Evolutionary conservation across 2,329 filamentous ascomycete genomes (phyloP), one percentile per base, ranked within the genome.

Genomic region (Trichoderma sp.): DNA sequence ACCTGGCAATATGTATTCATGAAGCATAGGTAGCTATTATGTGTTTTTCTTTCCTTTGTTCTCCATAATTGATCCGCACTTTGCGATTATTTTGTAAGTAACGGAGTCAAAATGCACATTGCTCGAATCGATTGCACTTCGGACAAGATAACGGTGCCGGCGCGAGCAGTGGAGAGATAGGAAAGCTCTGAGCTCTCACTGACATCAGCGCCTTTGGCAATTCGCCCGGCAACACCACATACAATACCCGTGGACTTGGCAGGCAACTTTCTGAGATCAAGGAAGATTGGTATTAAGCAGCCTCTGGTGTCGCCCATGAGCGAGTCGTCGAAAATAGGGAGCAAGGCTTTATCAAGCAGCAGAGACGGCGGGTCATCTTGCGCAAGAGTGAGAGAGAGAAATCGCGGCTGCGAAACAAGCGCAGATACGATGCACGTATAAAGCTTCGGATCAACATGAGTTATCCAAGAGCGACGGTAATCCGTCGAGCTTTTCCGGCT

Each of bases 201-300:
- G 73, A 82, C 82, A 67, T 84, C 80, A 79, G 93, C 90, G 57
- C 92, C 92, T 61, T 92, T 88, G 0, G 94, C 91, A 33, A 98
- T 84, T 67, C 89, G 87, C 31, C 94, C 93, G 0, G 95, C 94
- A 2, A 99, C 93, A 33, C 96, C 95, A 74, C 94, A 97, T 4
- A 99, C 93, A 69, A 99, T 97, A 27, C 95, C 95, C 0, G 94
- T 97, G 8, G 93, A 94, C 78, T 97, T 93, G 53, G 95, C 86
- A 0, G 95, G 92, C 52, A 98, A 83, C 53, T 88, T 89, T 24
- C 88, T 89, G 31, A 99, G 85, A 75, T 98, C 93, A 4, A 99
- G 86, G 70, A 94, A 95, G 74, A 99, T 96, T 1, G 96, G 94
- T 1, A 96, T 88, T 40, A 94, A 84, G 70, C 88, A 88, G 72